Base-by-base conservation (phyloP, 2,329 filamentous ascomycete species). In the Aspergillus felis region DNA sequence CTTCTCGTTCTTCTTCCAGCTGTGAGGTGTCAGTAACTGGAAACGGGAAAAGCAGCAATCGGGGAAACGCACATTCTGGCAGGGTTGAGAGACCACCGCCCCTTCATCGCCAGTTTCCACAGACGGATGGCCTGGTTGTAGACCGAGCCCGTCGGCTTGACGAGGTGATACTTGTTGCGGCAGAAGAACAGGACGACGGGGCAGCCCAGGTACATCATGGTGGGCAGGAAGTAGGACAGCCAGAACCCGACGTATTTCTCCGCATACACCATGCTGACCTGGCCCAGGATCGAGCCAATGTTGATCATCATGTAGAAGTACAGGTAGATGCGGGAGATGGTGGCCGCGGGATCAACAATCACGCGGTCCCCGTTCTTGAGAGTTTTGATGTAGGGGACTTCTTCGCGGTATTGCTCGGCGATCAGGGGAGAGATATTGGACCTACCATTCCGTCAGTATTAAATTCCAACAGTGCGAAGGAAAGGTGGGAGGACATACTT, bases 211-310 rank as follows among this genome's bases (percentile, higher is more conserved):
- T 89, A 89, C 67, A 90, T 75, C 55, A 79, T 71, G 1, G 87
- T 90, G 9, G 88, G 88, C 10, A 91, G 79, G 42, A 88, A 73
- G 76, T 81, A 92, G 0, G 88, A 81, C 25, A 89, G 80, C 86
- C 87, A 92, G 78, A 90, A 91, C 7, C 88, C 88, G 50, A 90
- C 81, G 60, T 89, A 90, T 69, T 88, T 87, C 74, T 91, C 89
- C 1, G 87, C 84, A 67, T 89, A 92, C 35, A 86, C 86, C 84
- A 88, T 91, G 66, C 77, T 78, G 57, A 88, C 81, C 71, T 87
- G 85, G 48, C 81, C 84, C 49, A 79, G 67, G 48, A 87, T 76
- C 27, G 86, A 83, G 32, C 88, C 88, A 14, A 88, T 69, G 68
- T 90, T 90, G 76, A 89, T 87, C 67, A 87, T 82, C 56, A 89